A percentile compares a stretch with the other conserved stretches of the same genome.
Evolutionary conservation across 441 rosid genomes (phyloP).

Genomic region (Hypseocharis bilobata): DNA sequence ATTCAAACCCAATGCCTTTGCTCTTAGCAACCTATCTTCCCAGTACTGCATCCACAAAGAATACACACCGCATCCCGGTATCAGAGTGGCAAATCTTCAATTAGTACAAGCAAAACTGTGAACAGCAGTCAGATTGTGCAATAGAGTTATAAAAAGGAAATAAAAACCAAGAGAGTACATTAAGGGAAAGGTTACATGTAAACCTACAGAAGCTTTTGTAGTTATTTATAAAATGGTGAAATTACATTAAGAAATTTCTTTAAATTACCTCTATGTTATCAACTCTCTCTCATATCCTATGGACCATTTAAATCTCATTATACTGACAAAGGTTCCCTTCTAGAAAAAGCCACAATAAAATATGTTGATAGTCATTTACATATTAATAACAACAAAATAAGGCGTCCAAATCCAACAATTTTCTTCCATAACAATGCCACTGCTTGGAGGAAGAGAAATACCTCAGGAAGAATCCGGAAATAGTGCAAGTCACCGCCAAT

Average conservation of each 20-base stretch:
- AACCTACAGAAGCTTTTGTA: no score
- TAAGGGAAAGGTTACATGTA: no score
- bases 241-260: background rate
- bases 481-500: constrained; percentile 94
- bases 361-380: background rate
- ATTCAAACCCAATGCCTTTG: constrained; percentile 79
- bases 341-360: background rate
- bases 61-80: background rate
- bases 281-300: background rate
- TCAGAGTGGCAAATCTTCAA: background rate
- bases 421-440: background rate
- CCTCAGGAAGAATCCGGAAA: constrained; percentile 84
- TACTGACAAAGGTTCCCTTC: background rate
- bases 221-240: background rate
- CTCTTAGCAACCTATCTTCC: constrained; percentile 81
- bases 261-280: background rate
- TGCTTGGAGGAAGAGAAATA: constrained; percentile 14
- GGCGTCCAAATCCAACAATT: background rate
- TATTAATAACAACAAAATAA: no score
- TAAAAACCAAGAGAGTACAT: no score
- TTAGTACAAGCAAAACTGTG: background rate
- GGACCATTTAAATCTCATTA: background rate
- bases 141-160: no score
- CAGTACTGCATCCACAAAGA: constrained; percentile 47
- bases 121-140: background rate